Conservation (phyloP, 345 rosid genomes). For the Lenwebbia sp. region DNA sequence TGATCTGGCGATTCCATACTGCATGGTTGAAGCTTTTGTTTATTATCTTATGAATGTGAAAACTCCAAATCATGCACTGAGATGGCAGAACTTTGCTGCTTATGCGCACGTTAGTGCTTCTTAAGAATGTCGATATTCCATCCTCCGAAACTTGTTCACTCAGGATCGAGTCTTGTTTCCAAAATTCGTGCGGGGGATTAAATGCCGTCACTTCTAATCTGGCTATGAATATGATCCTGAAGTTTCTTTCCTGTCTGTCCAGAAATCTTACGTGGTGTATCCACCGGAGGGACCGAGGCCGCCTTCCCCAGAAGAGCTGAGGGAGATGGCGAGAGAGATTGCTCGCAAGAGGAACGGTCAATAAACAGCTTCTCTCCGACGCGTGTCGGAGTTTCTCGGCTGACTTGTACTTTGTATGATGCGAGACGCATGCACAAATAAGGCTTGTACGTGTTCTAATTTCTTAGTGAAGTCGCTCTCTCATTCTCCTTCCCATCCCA, state of each 20-base stretch:
- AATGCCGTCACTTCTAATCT: neutral
- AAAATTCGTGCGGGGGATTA: neutral
- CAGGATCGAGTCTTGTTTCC: neutral
- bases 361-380: neutral
- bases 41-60: neutral
- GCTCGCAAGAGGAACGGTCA: slow-evolving; percentile 29
- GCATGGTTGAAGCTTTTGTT: neutral
- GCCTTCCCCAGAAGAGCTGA: slow-evolving; percentile 53
- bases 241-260: slow-evolving; percentile 3
- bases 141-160: neutral
- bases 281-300: slow-evolving; percentile 46
- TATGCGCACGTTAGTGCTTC: neutral
- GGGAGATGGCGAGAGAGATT: slow-evolving; percentile 61
- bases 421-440: neutral
- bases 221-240: neutral
- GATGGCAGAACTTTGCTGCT: neutral
- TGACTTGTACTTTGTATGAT: neutral
- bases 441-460: neutral
- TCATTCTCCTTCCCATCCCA: neutral
- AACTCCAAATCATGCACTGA: neutral
- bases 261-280: slow-evolving; percentile 47
- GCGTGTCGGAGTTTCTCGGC: neutral
- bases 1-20: neutral
- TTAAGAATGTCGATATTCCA: neutral
- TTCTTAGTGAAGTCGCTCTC: neutral